Evolutionary conservation across 202 grass and related monocot genomes (phyloP).

Genomic region (Bolboschoenoplectus hybrid): DNA sequence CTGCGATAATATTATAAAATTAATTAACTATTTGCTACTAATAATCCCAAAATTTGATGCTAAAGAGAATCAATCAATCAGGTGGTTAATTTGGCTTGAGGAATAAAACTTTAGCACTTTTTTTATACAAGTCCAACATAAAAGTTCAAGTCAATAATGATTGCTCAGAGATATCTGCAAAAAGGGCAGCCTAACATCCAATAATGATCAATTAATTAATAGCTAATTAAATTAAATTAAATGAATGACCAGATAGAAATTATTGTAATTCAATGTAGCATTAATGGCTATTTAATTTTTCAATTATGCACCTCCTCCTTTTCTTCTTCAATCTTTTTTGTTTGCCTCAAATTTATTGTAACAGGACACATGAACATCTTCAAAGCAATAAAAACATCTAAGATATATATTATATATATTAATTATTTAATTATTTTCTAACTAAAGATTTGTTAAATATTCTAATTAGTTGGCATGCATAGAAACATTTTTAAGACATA

Average conservation of each 20-base stretch:
- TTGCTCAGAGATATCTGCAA: not conserved
- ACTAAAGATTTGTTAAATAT: too few species aligned
- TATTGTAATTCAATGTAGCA: not conserved
- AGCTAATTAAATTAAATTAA: not conserved
- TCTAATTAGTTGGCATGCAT: too few species aligned
- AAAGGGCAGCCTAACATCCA: slow-evolving; percentile 5
- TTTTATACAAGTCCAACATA: not conserved
- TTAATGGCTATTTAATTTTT: too few species aligned
- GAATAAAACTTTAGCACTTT: not conserved
- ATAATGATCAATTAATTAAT: slow-evolving; percentile 5
- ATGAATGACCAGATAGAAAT: not conserved
- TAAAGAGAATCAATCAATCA: not conserved
- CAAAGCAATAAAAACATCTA: too few species aligned
- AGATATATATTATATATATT: too few species aligned
- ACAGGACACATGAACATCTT: too few species aligned
- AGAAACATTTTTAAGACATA: too few species aligned
- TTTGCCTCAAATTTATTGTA: too few species aligned
- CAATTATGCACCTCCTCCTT: too few species aligned
- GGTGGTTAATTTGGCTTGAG: not conserved
- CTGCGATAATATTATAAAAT: too few species aligned
- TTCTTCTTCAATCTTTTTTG: too few species aligned
- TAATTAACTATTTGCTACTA: not conserved
- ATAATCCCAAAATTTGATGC: not conserved
- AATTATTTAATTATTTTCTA: not conserved
- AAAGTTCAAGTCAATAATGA: not conserved